Base-by-base conservation (phyloP, 2,329 filamentous ascomycete genomes). In the Talaromyces sp. region DNA sequence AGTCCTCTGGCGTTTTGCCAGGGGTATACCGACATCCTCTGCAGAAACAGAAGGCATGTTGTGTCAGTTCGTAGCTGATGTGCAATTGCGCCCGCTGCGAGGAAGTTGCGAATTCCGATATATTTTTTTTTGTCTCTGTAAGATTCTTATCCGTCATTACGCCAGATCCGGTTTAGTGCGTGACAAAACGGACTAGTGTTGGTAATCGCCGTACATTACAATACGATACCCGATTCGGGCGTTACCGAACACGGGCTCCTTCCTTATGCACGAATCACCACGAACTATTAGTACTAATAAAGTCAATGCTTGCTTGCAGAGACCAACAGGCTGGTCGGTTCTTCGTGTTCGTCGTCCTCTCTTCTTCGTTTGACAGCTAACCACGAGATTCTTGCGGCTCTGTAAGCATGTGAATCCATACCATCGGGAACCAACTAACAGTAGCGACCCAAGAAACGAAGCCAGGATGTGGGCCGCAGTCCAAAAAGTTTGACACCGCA, bases 1-100 rank as follows among this genome's bases (percentile, higher is more conserved):
- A 29, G 50, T 80, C 75, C 63, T 79, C 76, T 61, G 64, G 57
- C 92, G 87, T 80, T 97, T 97, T 62, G 82, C 82, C 66, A 88
- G 76, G 58, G 87, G 89, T 61, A 81, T 78, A 67, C 86, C 84
- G 65, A 80, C 78, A 59, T 83, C 81, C 55, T 83, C 83, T 70
- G 83, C 65, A 59, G 72, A 69, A 61, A 72, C 53, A 26, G 75
- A 78, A 65, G 80, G 77, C 81, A 84, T 84, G 27, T 56, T 69
- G 62, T 38, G 31, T 58, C 55, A 68, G 62, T 52, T 52, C 12
- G 19, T 27, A 14, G 48, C 48, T 29, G 43, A 29, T 27, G 48
- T 52, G 26, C 48, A 29, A 29, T 17, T 52, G 48, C 48, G 27
- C 27, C 24, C 9, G 8, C 48, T 51, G 48, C 48, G 21, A 26